Evolutionary conservation across 2,329 filamentous ascomycete genomes (phyloP), one percentile per base, ranked within the genome.

Genomic region (Tolypocladium tundrense): DNA sequence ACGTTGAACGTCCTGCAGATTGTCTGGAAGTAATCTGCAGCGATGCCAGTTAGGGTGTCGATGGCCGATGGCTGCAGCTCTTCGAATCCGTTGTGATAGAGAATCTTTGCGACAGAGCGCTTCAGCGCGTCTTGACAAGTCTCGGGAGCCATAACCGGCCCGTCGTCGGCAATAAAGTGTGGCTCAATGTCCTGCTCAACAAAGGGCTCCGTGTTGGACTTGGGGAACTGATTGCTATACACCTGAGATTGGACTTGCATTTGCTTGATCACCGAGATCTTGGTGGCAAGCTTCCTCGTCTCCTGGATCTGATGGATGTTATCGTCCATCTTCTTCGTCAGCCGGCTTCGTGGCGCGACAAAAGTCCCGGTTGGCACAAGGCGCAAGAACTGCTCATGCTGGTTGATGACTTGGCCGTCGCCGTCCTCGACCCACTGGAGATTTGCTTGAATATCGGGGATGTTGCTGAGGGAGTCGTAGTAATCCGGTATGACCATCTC

Each of bases 211-310:
- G 89, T 89, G 61, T 96, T 90, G 69, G 96, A 96, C 74, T 96
- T 97, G 63, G 93, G 91, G 67, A 99, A 99, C 71, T 99, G 94
- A 68, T 99, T 99, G 68, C 92, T 89, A 70, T 99, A 99, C 69
- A 96, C 89, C 82, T 97, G 94, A 55, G 91, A 90, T 72, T 99
- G 94, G 57, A 97, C 85, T 74, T 99, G 94, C 94, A 99, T 99
- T 75, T 99, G 94, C 77, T 97, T 99, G 70, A 99, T 94, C 61
- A 99, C 91, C 54, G 90, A 88, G 70, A 99, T 96, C 75, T 97
- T 99, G 13, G 91, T 91, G 67, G 91, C 96, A 37, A 99, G 82
- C 70, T 97, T 97, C 64, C 94, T 83, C 0, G 94, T 99, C 67
- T 97, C 93, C 71, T 99, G 94, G 81, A 99, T 92, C 69, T 97